A percentile compares a stretch with the other conserved stretches of the same genome.
Evolutionary conservation across 768 basidiomycete genomes (phyloP).

Genomic region (Naematelia encephala): DNA sequence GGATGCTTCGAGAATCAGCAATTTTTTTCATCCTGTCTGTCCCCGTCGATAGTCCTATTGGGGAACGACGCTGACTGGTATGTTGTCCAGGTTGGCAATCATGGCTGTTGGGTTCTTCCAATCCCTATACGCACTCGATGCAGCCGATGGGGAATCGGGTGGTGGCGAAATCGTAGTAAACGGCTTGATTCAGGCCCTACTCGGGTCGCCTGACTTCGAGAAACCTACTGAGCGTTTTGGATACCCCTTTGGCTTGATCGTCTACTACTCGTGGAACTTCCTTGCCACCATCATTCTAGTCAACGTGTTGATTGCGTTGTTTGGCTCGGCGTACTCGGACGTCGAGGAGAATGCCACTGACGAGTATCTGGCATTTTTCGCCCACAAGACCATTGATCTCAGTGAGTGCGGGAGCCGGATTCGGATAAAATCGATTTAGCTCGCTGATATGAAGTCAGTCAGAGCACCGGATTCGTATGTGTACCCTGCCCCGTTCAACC

Average conservation of each 20-base stretch:
- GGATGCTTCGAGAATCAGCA: constrained; percentile 84
- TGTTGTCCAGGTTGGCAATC: constrained; percentile 58
- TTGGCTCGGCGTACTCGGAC: constrained; percentile 86
- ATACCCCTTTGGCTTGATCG: constrained; percentile 58
- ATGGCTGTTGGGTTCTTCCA: constrained; percentile 81
- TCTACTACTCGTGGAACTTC: constrained; percentile 88
- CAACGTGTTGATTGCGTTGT: constrained; percentile 92
- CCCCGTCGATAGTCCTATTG: not conserved
- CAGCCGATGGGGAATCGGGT: constrained; percentile 74
- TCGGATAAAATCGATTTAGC: not conserved
- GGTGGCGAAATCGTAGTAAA: constrained; percentile 61
- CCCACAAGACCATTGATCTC: constrained; percentile 64
- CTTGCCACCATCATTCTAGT: constrained; percentile 77
- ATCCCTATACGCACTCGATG: constrained; percentile 83
- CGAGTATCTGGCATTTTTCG: constrained; percentile 86
- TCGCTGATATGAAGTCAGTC: constrained; percentile 15
- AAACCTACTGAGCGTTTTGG: constrained; percentile 46
- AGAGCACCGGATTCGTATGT: constrained; percentile 56
- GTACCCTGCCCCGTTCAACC: constrained; percentile 89
- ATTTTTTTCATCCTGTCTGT: constrained; percentile 76
- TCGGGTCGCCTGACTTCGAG: constrained; percentile 59
- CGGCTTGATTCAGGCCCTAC: constrained; percentile 69
- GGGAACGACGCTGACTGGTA: constrained; percentile 3
- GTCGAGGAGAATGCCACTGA: constrained; percentile 73
- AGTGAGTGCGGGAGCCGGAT: constrained; percentile 18